A percentile compares a stretch with the other conserved stretches of the same genome.
These are phyloP conservation scores for Cordia subcordata DNA, from an alignment of 257 asterid genomes.

Conservation along the genomic window DNA sequence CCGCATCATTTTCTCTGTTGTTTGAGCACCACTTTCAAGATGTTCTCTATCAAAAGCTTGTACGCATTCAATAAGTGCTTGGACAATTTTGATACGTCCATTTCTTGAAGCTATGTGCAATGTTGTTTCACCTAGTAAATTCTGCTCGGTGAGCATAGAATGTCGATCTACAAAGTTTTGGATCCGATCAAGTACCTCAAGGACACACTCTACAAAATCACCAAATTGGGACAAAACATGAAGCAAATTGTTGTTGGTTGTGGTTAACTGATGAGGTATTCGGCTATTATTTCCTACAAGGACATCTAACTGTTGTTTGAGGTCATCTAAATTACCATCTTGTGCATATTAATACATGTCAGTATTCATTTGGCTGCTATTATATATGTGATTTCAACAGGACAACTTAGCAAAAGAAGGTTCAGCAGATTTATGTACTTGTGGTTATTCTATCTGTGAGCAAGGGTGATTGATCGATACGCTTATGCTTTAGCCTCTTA, in stretches of 20 bases:
- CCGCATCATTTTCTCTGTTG: not conserved
- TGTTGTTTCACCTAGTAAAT: conserved; percentile 14
- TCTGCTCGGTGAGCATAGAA: not conserved
- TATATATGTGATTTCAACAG: too few species aligned
- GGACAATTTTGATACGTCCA: not conserved
- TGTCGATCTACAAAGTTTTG: not conserved
- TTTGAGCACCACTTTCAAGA: not conserved
- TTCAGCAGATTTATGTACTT: too few species aligned
- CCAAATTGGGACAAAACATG: conserved; percentile 15
- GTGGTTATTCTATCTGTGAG: too few species aligned
- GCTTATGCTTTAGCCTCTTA: too few species aligned
- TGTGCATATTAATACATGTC: too few species aligned
- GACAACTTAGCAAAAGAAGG: too few species aligned
- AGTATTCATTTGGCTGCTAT: too few species aligned
- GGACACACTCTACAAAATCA: not conserved
- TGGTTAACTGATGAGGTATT: too few species aligned
- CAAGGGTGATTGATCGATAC: too few species aligned
- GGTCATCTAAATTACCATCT: too few species aligned
- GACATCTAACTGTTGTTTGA: too few species aligned
- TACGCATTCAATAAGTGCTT: not conserved
- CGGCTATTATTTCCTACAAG: too few species aligned
- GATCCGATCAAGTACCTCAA: not conserved
- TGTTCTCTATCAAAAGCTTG: not conserved
- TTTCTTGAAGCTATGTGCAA: conserved; percentile 20
- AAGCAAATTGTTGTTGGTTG: conserved; percentile 16